A percentile compares a stretch with the other conserved stretches of the same genome.
These are phyloP conservation scores for Ustanciosporium gigantosporum DNA, from an alignment of 1,284 basidiomycete genomes.

Conservation along the genomic window DNA sequence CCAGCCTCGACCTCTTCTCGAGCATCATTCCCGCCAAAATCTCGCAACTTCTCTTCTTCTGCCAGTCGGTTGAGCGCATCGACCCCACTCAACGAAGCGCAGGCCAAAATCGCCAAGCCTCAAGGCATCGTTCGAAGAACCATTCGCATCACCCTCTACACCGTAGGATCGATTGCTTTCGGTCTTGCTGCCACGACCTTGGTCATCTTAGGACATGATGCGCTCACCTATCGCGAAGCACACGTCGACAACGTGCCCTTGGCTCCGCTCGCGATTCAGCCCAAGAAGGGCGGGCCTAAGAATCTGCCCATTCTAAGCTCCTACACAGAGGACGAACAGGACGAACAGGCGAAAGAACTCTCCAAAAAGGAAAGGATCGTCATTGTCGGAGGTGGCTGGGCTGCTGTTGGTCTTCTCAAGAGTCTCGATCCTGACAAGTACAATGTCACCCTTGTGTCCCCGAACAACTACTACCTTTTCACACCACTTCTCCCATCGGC, in stretches of 20 bases:
- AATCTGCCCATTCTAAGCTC: conserved; percentile 52
- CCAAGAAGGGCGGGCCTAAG: conserved; percentile 52
- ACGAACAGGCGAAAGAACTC: conserved; percentile 15
- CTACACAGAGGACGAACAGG: conserved; percentile 40
- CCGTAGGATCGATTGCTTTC: conserved; percentile 46
- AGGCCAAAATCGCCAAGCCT: conserved; percentile 2
- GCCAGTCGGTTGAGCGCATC: conserved; percentile 5
- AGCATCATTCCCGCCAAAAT: too few relatives aligned
- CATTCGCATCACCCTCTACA: conserved; percentile 21
- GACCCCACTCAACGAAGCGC: conserved; percentile 18
- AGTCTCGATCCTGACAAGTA: conserved; percentile 53
- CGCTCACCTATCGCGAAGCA: conserved; percentile 47
- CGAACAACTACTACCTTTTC: conserved; percentile 60
- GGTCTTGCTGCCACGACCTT: conserved; percentile 36
- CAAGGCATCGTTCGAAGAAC: conserved; percentile 10
- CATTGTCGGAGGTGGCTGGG: conserved; percentile 60
- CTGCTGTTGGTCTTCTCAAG: conserved; percentile 53
- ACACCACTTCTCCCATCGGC: conserved; percentile 59
- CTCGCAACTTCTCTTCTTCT: conserved; percentile 4
- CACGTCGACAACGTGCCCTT: conserved; percentile 47
- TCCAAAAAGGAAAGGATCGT: conserved; percentile 55
- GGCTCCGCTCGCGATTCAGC: conserved; percentile 40
- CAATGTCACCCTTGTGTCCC: conserved; percentile 57
- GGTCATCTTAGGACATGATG: conserved; percentile 49
- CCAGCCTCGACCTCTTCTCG: too few relatives aligned